Conservation (phyloP, 768 basidiomycete species). For the Leccinum disarticulatum region DNA sequence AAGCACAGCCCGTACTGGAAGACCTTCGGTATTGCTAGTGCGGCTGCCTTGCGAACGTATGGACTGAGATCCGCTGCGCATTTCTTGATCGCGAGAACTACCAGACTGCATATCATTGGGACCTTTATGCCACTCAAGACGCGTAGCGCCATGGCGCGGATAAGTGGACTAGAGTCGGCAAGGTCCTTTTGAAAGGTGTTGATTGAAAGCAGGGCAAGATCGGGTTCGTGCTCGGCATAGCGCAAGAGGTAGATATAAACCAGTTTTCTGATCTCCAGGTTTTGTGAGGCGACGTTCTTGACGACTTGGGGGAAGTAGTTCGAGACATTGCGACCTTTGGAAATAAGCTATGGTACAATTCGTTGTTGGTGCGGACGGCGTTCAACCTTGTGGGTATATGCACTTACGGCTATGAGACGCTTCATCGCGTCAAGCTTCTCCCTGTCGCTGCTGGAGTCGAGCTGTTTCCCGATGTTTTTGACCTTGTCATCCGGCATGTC, state of each 20-base stretch:
- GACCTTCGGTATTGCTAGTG: slow-evolving; percentile 84
- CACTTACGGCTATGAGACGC: slow-evolving; percentile 83
- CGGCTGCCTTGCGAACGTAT: slow-evolving; percentile 92
- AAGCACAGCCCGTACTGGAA: slow-evolving; percentile 56
- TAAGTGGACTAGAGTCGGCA: slow-evolving; percentile 87
- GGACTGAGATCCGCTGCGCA: slow-evolving; percentile 90
- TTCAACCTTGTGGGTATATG: background rate
- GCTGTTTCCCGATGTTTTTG: slow-evolving; percentile 79
- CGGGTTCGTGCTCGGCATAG: slow-evolving; percentile 91
- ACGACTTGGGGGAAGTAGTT: slow-evolving; percentile 96
- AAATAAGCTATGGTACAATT: slow-evolving; percentile 65
- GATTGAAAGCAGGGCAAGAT: slow-evolving; percentile 92
- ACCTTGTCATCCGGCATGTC: slow-evolving; percentile 79
- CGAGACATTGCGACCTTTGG: slow-evolving; percentile 88
- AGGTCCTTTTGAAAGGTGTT: slow-evolving; percentile 99
- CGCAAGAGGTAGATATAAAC: slow-evolving; percentile 97
- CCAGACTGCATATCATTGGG: slow-evolving; percentile 81
- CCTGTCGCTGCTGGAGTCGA: slow-evolving; percentile 84
- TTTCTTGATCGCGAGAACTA: slow-evolving; percentile 88
- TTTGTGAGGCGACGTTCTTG: slow-evolving; percentile 91
- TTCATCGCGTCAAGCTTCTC: slow-evolving; percentile 97
- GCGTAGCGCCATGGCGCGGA: slow-evolving; percentile 93
- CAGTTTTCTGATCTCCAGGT: slow-evolving; percentile 93
- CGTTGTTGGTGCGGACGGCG: background rate
- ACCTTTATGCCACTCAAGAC: slow-evolving; percentile 92